Base-by-base conservation (phyloP, 2,329 filamentous ascomycete species). In the Penicillium hesseltinei region DNA sequence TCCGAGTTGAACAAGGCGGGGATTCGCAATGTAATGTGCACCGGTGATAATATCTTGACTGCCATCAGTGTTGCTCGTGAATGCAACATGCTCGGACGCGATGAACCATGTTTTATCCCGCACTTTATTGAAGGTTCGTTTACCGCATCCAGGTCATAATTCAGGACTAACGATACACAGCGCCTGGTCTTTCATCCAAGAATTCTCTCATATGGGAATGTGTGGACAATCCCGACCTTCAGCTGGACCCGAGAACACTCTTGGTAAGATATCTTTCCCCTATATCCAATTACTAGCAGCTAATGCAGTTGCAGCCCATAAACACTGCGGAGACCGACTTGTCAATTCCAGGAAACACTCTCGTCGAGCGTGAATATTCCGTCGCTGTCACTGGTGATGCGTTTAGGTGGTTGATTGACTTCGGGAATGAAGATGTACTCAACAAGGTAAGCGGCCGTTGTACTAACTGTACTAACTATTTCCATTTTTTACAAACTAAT, bases 351-450 rank as follows among this genome's bases (percentile, higher is more conserved):
- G 94, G 92, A 70, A 90, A 94, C 66, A 88, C 93, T 48, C 84
- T 85, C 1, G 92, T 92, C 55, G 78, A 94, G 23, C 84, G 86
- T 49, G 92, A 96, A 70, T 97, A 96, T 73, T 91, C 90, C 0
- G 75, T 99, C 13, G 94, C 94, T 31, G 85, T 97, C 9, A 93
- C 86, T 56, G 95, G 94, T 44, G 94, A 99, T 68, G 90, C 96
- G 0, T 99, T 99, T 75, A 88, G 94, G 61, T 99, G 94, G 94
- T 87, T 97, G 50, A 82, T 99, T 49, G 93, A 99, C 75, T 97
- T 88, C 73, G 93, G 90, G 0, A 86, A 88, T 0, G 85, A 90
- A n/a, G 86, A 90, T 54, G 82, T 95, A 0, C 79, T 97, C 35
- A 87, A 88, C 59, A 81, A 84, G 65, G 87, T 89, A 66, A 60